phyloP scores from a whole-genome alignment of 176 grass and related monocot genomes.

The Carex parvula region DNA sequence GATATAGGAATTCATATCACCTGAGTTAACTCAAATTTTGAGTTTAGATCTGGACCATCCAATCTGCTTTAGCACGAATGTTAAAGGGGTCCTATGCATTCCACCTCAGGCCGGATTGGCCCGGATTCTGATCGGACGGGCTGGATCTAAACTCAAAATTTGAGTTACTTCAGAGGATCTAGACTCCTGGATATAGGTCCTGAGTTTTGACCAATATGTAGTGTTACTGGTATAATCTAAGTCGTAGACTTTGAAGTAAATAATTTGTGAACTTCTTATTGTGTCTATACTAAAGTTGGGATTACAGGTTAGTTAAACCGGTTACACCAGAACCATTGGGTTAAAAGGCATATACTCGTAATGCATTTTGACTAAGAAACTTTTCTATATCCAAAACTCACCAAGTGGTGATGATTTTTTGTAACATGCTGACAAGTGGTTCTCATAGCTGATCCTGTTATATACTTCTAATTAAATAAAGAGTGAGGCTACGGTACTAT shows the following conservation, averaged over 20 bases:
- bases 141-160: no score
- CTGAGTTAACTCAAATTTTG: no score
- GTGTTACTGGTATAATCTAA: neutral
- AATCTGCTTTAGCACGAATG: no score
- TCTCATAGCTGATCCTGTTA: neutral
- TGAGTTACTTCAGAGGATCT: no score
- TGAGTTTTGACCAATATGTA: neutral
- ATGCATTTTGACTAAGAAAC: neutral
- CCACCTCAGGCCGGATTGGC: no score
- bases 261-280: neutral
- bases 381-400: neutral
- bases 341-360: neutral
- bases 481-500: no score
- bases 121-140: no score
- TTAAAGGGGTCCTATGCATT: no score
- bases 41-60: no score
- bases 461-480: neutral
- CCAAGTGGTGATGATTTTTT: neutral
- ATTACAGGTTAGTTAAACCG: neutral
- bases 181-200: neutral
- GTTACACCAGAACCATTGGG: neutral
- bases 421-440: neutral
- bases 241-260: neutral
- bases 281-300: neutral
- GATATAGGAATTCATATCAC: no score